These are phyloP conservation scores for Fermentozyma sake DNA, from an alignment of 1,139 yeast genomes.

Conservation along the genomic window DNA sequence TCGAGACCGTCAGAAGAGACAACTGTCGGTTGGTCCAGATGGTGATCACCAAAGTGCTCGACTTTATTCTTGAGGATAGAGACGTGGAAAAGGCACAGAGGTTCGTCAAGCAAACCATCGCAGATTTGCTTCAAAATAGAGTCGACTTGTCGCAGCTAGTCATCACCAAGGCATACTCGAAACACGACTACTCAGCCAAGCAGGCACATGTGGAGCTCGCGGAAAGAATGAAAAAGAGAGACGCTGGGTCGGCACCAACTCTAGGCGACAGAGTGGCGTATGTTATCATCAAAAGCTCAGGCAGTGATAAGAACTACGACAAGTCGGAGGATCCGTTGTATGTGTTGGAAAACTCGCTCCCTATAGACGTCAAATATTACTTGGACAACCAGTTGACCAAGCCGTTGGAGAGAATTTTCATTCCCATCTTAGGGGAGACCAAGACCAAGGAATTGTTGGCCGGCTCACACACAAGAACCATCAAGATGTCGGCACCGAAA, in stretches of 20 bases:
- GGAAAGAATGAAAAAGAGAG: conserved; percentile 93
- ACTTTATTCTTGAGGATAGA: conserved; percentile 79
- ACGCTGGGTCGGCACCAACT: conserved; percentile 95
- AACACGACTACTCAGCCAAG: conserved; percentile 88
- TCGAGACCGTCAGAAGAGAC: conserved; percentile 97
- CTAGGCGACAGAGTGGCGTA: conserved; percentile 98
- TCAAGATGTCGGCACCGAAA: conserved; percentile 60
- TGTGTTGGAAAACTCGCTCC: conserved; percentile 85
- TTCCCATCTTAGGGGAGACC: conserved; percentile 87
- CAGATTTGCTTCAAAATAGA: conserved; percentile 84
- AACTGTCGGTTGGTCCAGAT: conserved; percentile 92
- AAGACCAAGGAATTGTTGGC: conserved; percentile 72
- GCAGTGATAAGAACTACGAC: conserved; percentile 84
- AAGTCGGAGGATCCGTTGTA: conserved; percentile 95
- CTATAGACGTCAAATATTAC: conserved; percentile 93
- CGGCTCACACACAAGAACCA: conserved; percentile 82
- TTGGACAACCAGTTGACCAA: conserved; percentile 89
- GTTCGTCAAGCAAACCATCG: conserved; percentile 82
- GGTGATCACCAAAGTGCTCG: conserved; percentile 88
- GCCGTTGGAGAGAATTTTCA: conserved; percentile 90
- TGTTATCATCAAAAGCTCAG: conserved; percentile 79
- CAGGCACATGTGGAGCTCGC: conserved; percentile 98
- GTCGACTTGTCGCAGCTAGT: conserved; percentile 92
- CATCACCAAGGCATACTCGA: conserved; percentile 86
- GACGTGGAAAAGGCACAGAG: conserved; percentile 85